Conservation (phyloP, 2,329 filamentous ascomycete genomes). For the Epichloe brachyelytri region DNA sequence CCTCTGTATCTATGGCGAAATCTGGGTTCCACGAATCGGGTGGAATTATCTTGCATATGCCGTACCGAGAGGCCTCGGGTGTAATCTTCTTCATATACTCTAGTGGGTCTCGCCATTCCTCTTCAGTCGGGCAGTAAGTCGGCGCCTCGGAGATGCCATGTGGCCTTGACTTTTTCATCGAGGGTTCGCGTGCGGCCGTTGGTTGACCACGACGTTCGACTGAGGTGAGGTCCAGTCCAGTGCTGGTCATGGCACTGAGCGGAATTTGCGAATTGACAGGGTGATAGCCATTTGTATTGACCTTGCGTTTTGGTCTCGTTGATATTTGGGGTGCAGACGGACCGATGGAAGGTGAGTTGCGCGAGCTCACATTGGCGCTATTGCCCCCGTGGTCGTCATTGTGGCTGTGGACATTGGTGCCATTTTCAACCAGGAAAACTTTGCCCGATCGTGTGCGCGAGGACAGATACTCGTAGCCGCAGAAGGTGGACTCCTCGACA, state of each 20-base stretch:
- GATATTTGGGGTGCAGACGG: slow-evolving; percentile 20
- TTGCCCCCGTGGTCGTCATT: slow-evolving; percentile 22
- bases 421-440: slow-evolving; percentile 21
- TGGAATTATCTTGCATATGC: slow-evolving; percentile 90
- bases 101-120: slow-evolving; percentile 90
- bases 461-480: not conserved
- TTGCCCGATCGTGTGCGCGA: slow-evolving; percentile 1
- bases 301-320: slow-evolving; percentile 37
- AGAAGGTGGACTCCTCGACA: not conserved
- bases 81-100: slow-evolving; percentile 88
- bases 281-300: slow-evolving; percentile 41
- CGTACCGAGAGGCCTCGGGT: slow-evolving; percentile 74
- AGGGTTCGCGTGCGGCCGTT: slow-evolving; percentile 59
- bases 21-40: slow-evolving; percentile 88
- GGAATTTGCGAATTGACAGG: slow-evolving; percentile 36
- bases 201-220: slow-evolving; percentile 85
- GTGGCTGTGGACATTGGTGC: slow-evolving; percentile 26
- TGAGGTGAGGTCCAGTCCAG: slow-evolving; percentile 68
- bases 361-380: slow-evolving; percentile 36
- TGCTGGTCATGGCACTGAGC: slow-evolving; percentile 42
- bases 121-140: slow-evolving; percentile 77
- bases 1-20: slow-evolving; percentile 95
- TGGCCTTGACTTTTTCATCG: slow-evolving; percentile 65
- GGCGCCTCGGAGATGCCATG: slow-evolving; percentile 83
- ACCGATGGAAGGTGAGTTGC: slow-evolving; percentile 37